Conservation (phyloP, 1,284 basidiomycete species). For the Mycena sp. region DNA sequence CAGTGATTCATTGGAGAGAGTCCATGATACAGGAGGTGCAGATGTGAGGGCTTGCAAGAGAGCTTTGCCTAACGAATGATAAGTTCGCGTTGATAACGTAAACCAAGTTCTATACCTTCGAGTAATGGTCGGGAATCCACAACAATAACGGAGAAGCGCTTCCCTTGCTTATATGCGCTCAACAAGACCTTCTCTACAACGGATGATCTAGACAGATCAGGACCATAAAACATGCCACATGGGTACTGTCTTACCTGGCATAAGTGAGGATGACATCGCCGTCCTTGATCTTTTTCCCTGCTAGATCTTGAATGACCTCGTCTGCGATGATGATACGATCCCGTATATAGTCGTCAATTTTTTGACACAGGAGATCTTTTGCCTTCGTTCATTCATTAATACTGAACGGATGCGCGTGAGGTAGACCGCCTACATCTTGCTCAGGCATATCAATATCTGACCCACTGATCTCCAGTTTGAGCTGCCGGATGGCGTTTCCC, state of each 20-base stretch:
- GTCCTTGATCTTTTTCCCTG: constrained; percentile 92
- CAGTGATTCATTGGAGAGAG: constrained; percentile 25
- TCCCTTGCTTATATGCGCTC: constrained; percentile 77
- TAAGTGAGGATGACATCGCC: constrained; percentile 95
- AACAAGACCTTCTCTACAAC: constrained; percentile 93
- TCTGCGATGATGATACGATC: constrained; percentile 95
- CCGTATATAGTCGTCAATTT: constrained; percentile 94
- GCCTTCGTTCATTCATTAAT: constrained; percentile 61
- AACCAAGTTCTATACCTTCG: constrained; percentile 71
- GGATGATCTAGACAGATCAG: constrained; percentile 72
- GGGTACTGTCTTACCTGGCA: constrained; percentile 67
- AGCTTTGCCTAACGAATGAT: constrained; percentile 70
- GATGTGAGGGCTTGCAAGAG: constrained; percentile 79
- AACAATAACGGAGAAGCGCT: constrained; percentile 89
- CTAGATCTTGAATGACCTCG: constrained; percentile 91
- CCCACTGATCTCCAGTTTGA: constrained; percentile 96
- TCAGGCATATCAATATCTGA: constrained; percentile 93
- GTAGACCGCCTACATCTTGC: constrained; percentile 77
- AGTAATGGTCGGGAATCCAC: constrained; percentile 95
- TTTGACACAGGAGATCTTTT: constrained; percentile 84
- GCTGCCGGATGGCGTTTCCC: constrained; percentile 93
- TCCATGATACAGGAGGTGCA: constrained; percentile 47
- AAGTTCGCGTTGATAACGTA: neutral
- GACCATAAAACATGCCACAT: neutral
- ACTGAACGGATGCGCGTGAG: constrained; percentile 1